phyloP scores from a whole-genome alignment of 2,329 filamentous ascomycete species.

The Bipolaris oryzae region DNA sequence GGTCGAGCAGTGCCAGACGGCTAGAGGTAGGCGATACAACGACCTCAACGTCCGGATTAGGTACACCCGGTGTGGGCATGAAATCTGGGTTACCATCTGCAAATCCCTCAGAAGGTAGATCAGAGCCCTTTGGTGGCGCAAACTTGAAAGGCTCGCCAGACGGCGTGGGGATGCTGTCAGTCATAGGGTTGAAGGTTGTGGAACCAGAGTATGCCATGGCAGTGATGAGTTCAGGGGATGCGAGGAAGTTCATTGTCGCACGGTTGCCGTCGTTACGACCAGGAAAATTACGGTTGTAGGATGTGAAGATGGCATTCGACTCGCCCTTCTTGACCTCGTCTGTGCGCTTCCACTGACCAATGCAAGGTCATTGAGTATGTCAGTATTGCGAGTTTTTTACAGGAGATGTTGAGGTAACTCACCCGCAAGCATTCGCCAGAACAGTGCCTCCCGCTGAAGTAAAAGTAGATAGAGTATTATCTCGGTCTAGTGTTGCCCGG shows the following conservation, averaged over 20 bases:
- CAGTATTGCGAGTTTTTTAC: conserved; percentile 8
- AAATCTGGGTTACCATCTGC: conserved; percentile 77
- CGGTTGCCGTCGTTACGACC: conserved; percentile 97
- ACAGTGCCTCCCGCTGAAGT: conserved; percentile 84
- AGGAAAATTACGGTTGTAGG: conserved; percentile 98
- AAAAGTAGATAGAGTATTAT: conserved; percentile 85
- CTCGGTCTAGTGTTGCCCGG: conserved; percentile 87
- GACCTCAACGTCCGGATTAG: conserved; percentile 73
- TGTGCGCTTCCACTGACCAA: conserved; percentile 88
- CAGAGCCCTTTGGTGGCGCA: conserved; percentile 68
- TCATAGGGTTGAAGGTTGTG: conserved; percentile 96
- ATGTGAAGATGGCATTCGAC: conserved; percentile 91
- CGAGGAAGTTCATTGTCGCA: conserved; percentile 97
- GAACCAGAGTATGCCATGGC: conserved; percentile 92
- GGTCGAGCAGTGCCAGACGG: conserved; percentile 87
- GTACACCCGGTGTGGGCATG: conserved; percentile 71
- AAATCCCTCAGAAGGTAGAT: conserved; percentile 75
- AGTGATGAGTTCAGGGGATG: conserved; percentile 94
- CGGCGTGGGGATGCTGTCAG: conserved; percentile 79
- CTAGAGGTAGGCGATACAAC: conserved; percentile 85
- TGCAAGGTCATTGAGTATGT: conserved; percentile 68
- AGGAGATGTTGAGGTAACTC: conserved; percentile 10
- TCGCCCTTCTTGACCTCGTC: conserved; percentile 85
- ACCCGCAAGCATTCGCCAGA: conserved; percentile 87
- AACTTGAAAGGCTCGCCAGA: conserved; percentile 86